A percentile compares a stretch with the other conserved stretches of the same genome.
phyloP scores from a whole-genome alignment of 2,329 filamentous ascomycete genomes.

The Colletotrichum salicis region DNA sequence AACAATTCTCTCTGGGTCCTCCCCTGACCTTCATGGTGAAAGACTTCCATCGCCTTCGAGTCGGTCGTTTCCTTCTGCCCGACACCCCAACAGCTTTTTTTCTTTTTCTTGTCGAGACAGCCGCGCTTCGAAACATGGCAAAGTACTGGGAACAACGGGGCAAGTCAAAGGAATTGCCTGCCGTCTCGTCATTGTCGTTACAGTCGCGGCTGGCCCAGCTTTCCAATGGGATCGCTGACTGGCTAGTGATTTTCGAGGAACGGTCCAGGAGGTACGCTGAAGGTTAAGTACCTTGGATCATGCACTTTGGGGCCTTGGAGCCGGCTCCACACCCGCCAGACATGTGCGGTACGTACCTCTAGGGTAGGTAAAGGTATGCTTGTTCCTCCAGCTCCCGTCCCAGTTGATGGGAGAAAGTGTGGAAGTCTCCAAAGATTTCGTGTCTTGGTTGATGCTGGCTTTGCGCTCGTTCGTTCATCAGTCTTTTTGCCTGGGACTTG shows the following conservation, averaged over 20 bases:
- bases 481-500: slow-evolving; percentile 8
- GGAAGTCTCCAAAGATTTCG: slow-evolving; percentile 17
- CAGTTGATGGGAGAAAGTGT: slow-evolving; percentile 6
- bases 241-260: slow-evolving; percentile 17
- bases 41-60: background rate
- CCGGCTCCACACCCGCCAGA: slow-evolving; percentile 31
- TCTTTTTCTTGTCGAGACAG: background rate
- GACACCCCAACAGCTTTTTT: background rate
- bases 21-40: background rate
- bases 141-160: background rate
- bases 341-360: slow-evolving; percentile 25
- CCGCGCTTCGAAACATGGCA: background rate
- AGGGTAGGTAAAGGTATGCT: background rate
- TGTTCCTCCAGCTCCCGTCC: slow-evolving; percentile 25
- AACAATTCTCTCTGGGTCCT: background rate
- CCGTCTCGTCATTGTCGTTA: background rate
- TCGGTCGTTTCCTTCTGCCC: background rate
- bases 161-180: background rate
- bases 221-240: slow-evolving; percentile 6
- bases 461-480: slow-evolving; percentile 27
- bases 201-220: background rate
- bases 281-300: slow-evolving; percentile 34
- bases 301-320: slow-evolving; percentile 19
- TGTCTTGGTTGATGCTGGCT: slow-evolving; percentile 33
- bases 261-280: slow-evolving; percentile 33